Conservation (phyloP, 2,329 filamentous ascomycete species). For the Tolypocladium ophioglossoides region DNA sequence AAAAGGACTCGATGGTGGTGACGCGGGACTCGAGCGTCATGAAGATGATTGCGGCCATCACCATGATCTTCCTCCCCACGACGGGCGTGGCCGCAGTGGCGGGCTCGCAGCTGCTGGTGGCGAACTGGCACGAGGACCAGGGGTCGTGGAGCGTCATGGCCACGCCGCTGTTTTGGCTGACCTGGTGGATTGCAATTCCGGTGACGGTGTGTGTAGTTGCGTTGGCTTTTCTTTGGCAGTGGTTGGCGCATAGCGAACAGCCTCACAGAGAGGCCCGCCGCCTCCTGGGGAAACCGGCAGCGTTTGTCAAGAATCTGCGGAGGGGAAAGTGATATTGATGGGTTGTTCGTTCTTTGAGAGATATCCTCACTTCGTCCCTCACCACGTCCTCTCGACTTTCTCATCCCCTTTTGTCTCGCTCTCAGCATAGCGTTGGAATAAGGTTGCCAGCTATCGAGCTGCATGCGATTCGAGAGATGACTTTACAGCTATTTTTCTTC, state of each 20-base stretch:
- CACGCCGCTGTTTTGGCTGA: slow-evolving; percentile 18
- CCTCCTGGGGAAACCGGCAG: background rate
- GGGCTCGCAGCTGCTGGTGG: slow-evolving; percentile 17
- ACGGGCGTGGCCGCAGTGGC: slow-evolving; percentile 22
- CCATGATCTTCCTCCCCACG: slow-evolving; percentile 26
- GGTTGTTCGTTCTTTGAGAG: too few species aligned
- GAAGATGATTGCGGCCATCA: slow-evolving; percentile 25
- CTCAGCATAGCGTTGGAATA: too few species aligned
- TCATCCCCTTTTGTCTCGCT: too few species aligned
- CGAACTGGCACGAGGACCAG: slow-evolving; percentile 8
- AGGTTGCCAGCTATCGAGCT: too few species aligned
- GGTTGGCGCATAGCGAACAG: slow-evolving; percentile 15
- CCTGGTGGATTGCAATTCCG: slow-evolving; percentile 19
- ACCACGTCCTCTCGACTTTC: too few species aligned
- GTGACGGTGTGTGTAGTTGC: slow-evolving; percentile 14
- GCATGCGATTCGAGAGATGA: too few species aligned
- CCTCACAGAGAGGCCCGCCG: background rate
- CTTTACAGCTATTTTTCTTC: too few species aligned
- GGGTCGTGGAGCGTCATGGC: slow-evolving; percentile 11
- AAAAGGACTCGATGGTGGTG: slow-evolving; percentile 24
- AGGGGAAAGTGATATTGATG: background rate
- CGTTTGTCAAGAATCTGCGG: background rate
- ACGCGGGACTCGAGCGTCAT: slow-evolving; percentile 24
- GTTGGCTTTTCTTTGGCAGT: slow-evolving; percentile 16
- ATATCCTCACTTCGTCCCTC: too few species aligned